Evolutionary conservation across 1,139 yeast species (phyloP).

Genomic region (Geotrichum siamense): DNA sequence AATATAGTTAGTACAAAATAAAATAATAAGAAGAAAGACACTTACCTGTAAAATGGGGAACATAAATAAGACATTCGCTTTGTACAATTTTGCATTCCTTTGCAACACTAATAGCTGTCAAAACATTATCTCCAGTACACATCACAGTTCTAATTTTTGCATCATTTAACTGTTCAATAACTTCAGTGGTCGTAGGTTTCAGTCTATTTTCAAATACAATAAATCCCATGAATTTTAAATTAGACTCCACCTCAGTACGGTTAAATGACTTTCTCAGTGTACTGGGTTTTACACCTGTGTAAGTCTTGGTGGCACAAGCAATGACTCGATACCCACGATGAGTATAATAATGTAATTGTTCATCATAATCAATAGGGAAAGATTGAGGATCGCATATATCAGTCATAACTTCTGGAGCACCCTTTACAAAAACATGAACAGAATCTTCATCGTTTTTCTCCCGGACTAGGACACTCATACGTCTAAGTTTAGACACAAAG

Average conservation of each 20-base stretch:
- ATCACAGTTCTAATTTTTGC: slow-evolving; percentile 80
- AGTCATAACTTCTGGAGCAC: slow-evolving; percentile 95
- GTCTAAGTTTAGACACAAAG: slow-evolving; percentile 71
- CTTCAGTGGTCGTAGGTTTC: slow-evolving; percentile 58
- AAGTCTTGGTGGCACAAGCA: slow-evolving; percentile 73
- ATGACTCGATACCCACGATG: slow-evolving; percentile 92
- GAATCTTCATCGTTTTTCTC: slow-evolving; percentile 30
- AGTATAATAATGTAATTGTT: slow-evolving; percentile 71
- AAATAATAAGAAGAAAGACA: not conserved
- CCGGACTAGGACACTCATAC: slow-evolving; percentile 80
- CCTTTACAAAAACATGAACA: slow-evolving; percentile 63
- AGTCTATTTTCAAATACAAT: slow-evolving; percentile 87
- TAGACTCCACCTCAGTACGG: slow-evolving; percentile 61
- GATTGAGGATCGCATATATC: slow-evolving; percentile 65
- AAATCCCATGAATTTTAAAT: slow-evolving; percentile 73
- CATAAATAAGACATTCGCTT: slow-evolving; percentile 46
- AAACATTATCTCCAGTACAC: slow-evolving; percentile 96
- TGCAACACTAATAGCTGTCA: slow-evolving; percentile 92
- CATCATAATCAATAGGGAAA: slow-evolving; percentile 68
- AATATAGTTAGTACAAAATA: slow-evolving; percentile 1
- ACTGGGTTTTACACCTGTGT: slow-evolving; percentile 41
- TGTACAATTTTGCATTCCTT: slow-evolving; percentile 67
- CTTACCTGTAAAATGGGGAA: slow-evolving; percentile 48
- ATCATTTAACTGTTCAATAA: slow-evolving; percentile 49
- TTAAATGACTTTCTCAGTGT: slow-evolving; percentile 35